phyloP scores from a whole-genome alignment of 306 rosid genomes.

The Quillaja saponaria region DNA sequence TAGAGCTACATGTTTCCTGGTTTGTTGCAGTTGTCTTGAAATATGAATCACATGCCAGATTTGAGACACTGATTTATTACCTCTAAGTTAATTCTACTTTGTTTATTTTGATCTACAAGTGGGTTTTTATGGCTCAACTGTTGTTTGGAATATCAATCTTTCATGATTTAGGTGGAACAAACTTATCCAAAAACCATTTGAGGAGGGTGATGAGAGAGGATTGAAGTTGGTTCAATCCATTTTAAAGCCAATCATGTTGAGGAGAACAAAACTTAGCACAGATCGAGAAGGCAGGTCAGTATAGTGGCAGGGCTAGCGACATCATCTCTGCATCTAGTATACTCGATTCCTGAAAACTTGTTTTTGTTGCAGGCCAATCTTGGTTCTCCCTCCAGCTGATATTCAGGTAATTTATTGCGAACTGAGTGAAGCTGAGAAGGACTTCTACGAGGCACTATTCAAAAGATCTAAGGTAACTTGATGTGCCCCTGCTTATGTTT shows the following conservation, averaged over 20 bases:
- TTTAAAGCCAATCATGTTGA: slow-evolving; percentile 87
- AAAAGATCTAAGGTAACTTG: slow-evolving; percentile 88
- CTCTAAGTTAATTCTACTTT: slow-evolving; percentile 16
- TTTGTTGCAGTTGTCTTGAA: slow-evolving; percentile 15
- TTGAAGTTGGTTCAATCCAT: slow-evolving; percentile 87
- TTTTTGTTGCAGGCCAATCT: slow-evolving; percentile 73
- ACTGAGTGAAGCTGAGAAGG: slow-evolving; percentile 87
- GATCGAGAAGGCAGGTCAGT: slow-evolving; percentile 87
- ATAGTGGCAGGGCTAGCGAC: slow-evolving; percentile 18
- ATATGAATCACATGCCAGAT: not conserved
- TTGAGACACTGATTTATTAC: not conserved
- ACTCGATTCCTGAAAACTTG: slow-evolving; percentile 27
- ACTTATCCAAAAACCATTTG: slow-evolving; percentile 92
- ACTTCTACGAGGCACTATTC: slow-evolving; percentile 86
- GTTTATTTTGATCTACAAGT: slow-evolving; percentile 20
- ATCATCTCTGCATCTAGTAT: slow-evolving; percentile 23
- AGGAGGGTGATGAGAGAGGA: slow-evolving; percentile 94
- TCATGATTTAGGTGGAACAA: slow-evolving; percentile 88
- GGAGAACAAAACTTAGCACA: slow-evolving; percentile 90
- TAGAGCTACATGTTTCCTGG: slow-evolving; percentile 2
- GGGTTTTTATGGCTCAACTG: slow-evolving; percentile 27
- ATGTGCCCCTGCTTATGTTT: too few relatives aligned
- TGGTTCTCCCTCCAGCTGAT: slow-evolving; percentile 96
- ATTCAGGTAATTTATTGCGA: slow-evolving; percentile 81
- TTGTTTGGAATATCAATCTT: slow-evolving; percentile 28